Conservation (phyloP, 805 yeast species). For the Tetrapisispora pingtungensis region DNA sequence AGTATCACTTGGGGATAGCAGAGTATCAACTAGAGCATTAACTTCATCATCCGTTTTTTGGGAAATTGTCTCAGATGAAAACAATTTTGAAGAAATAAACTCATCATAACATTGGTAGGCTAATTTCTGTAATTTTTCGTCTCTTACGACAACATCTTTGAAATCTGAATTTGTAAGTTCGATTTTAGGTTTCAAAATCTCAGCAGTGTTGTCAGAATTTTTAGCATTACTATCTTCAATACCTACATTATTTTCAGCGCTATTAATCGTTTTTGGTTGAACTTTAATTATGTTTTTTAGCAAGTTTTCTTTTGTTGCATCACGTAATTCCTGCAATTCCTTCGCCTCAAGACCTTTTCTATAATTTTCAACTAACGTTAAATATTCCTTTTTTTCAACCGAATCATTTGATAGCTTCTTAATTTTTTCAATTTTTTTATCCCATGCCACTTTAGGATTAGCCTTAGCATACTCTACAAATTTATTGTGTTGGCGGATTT, state of each 20-base stretch:
- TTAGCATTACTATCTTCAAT: neutral
- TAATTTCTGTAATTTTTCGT: constrained; percentile 14
- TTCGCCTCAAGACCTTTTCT: constrained; percentile 16
- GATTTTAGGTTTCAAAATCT: too few species aligned
- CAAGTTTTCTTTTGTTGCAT: constrained; percentile 38
- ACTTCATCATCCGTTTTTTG: constrained; percentile 11
- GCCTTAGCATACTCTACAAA: constrained; percentile 48
- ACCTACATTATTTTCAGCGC: neutral
- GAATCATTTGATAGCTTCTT: constrained; percentile 17
- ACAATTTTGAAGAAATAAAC: constrained; percentile 14
- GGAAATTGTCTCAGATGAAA: constrained; percentile 7
- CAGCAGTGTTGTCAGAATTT: neutral
- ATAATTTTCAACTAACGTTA: constrained; percentile 18
- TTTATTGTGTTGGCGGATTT: constrained; percentile 66
- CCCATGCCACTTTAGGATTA: constrained; percentile 33
- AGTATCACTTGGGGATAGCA: constrained; percentile 16
- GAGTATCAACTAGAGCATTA: constrained; percentile 6
- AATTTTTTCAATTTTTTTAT: constrained; percentile 16
- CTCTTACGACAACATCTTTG: constrained; percentile 30
- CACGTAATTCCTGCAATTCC: constrained; percentile 15
- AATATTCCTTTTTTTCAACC: constrained; percentile 18
- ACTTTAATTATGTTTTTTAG: constrained; percentile 35
- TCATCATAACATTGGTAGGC: constrained; percentile 19
- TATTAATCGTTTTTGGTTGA: constrained; percentile 11
- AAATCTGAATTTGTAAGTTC: constrained; percentile 26